A percentile compares a stretch with the other conserved stretches of the same genome.
phyloP scores from a whole-genome alignment of 495 filamentous ascomycete species.

The Halenospora varia region DNA sequence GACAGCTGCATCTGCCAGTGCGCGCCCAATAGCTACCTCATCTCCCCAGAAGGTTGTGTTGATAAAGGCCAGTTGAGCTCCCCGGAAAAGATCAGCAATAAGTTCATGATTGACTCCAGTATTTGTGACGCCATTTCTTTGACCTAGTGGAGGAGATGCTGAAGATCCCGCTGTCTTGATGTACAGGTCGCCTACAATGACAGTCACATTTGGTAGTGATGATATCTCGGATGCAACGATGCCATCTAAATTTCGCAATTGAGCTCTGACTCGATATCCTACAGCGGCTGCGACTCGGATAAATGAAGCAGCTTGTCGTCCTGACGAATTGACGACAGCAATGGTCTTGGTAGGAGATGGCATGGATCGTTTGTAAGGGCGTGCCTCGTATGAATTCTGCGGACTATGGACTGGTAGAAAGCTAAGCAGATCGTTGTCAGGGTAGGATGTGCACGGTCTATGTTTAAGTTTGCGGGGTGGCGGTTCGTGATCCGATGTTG shows the following conservation, averaged over 20 bases:
- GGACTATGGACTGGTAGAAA: slow-evolving; percentile 10
- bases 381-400: slow-evolving; percentile 38
- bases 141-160: slow-evolving; percentile 30
- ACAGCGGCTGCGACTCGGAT: slow-evolving; percentile 89
- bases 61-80: slow-evolving; percentile 87
- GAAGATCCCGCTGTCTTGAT: slow-evolving; percentile 39
- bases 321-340: slow-evolving; percentile 87
- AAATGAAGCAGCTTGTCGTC: slow-evolving; percentile 89
- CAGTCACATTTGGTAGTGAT: slow-evolving; percentile 74
- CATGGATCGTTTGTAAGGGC: slow-evolving; percentile 44
- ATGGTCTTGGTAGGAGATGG: slow-evolving; percentile 68
- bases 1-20: slow-evolving; percentile 86
- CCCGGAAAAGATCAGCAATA: slow-evolving; percentile 73
- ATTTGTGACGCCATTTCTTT: slow-evolving; percentile 32
- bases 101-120: slow-evolving; percentile 53
- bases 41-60: slow-evolving; percentile 98
- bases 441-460: slow-evolving; percentile 16
- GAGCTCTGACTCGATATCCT: slow-evolving; percentile 85
- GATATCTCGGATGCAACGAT: slow-evolving; percentile 80
- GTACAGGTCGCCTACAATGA: slow-evolving; percentile 79
- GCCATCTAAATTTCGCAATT: slow-evolving; percentile 77
- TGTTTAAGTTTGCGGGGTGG: slow-evolving; percentile 19
- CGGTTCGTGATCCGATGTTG: not conserved
- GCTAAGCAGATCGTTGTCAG: slow-evolving; percentile 6
- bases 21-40: slow-evolving; percentile 81